Conservation (phyloP, 1,284 basidiomycete genomes). For the Ceratobasidium sp. region DNA sequence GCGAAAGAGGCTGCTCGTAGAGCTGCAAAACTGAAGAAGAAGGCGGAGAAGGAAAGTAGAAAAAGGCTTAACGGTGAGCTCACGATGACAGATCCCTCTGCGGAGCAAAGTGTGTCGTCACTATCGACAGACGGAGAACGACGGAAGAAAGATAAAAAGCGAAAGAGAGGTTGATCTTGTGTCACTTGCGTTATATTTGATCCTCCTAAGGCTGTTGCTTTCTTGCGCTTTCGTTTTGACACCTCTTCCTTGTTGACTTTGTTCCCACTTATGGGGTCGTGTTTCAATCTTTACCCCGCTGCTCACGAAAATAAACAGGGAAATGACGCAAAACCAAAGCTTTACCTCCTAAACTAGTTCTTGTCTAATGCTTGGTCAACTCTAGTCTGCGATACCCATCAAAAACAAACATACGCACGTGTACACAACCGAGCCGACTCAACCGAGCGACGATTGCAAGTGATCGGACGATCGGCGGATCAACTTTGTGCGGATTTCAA, state of each 20-base stretch:
- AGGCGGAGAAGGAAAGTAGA: slow-evolving; percentile 20
- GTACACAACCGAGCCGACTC: neutral
- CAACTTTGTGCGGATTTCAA: neutral
- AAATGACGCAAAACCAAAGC: neutral
- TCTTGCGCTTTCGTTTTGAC: neutral
- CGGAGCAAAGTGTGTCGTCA: neutral
- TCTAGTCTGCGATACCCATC: no score
- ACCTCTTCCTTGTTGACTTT: neutral
- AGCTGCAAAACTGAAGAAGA: slow-evolving; percentile 30
- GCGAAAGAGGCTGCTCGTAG: slow-evolving; percentile 36
- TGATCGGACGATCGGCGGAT: neutral
- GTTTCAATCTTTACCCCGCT: neutral
- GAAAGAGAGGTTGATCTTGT: neutral
- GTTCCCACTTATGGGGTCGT: neutral
- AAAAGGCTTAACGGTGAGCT: neutral
- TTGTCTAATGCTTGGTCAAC: no score
- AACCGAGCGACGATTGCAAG: neutral
- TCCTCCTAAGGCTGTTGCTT: neutral
- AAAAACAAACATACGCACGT: neutral
- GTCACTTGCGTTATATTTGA: neutral
- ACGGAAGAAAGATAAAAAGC: slow-evolving; percentile 9
- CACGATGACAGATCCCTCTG: neutral
- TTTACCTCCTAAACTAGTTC: neutral
- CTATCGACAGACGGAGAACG: neutral
- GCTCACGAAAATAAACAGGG: neutral